Evolutionary conservation across 2,329 filamentous ascomycete genomes (phyloP).

Genomic region (Alternaria infectoria): DNA sequence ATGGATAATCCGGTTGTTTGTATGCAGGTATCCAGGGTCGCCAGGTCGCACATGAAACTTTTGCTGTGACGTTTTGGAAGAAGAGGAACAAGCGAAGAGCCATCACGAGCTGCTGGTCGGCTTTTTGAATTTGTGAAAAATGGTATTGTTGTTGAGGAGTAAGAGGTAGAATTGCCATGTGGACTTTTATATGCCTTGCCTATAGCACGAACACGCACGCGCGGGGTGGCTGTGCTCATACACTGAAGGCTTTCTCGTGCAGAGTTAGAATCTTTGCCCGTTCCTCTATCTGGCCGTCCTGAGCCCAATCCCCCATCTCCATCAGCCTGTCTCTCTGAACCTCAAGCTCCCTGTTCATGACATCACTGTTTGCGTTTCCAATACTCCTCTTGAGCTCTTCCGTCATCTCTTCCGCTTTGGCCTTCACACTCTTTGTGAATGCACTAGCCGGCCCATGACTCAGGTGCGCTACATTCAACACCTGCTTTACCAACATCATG

Average conservation of each 20-base stretch:
- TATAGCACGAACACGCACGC: background rate
- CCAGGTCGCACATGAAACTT: background rate
- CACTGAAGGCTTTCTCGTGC: conserved; percentile 7
- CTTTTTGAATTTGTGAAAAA: background rate
- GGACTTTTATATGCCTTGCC: background rate
- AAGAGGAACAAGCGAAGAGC: no score
- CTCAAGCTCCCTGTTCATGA: conserved; percentile 34
- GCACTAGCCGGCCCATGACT: conserved; percentile 53
- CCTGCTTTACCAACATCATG: conserved; percentile 52
- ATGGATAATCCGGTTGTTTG: background rate
- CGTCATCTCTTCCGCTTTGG: conserved; percentile 46
- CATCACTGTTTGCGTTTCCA: conserved; percentile 26
- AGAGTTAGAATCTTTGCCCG: background rate
- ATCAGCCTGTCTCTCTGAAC: conserved; percentile 33
- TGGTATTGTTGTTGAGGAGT: background rate
- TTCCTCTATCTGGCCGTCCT: conserved; percentile 1
- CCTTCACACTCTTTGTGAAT: conserved; percentile 50
- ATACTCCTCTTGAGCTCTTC: conserved; percentile 26
- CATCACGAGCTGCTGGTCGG: no score
- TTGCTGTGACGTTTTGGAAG: background rate
- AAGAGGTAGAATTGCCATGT: background rate
- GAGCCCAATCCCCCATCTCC: conserved; percentile 39
- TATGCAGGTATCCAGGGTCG: background rate
- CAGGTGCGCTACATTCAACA: conserved; percentile 46
- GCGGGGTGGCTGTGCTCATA: background rate